Percentiles rank a stretch among this genome's conserved stretches.
phyloP scores from a whole-genome alignment of 2,329 filamentous ascomycete species.

The Fusarium caatingaense region DNA sequence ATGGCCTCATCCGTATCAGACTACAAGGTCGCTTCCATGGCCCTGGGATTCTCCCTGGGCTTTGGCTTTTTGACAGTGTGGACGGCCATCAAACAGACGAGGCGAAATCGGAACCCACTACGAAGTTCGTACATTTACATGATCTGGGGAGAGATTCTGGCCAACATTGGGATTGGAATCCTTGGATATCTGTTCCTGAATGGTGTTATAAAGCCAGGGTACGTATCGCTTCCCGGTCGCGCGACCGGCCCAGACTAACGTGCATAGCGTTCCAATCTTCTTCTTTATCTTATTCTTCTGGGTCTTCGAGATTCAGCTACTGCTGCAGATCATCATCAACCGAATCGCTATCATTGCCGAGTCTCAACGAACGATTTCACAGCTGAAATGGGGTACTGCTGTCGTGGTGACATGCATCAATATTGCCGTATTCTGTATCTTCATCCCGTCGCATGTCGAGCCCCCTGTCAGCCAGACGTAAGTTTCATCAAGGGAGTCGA shows the following conservation, averaged over 20 bases:
- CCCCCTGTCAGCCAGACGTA: slow-evolving; percentile 54
- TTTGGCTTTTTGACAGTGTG: slow-evolving; percentile 56
- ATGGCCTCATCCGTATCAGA: not conserved
- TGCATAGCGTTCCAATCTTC: slow-evolving; percentile 46
- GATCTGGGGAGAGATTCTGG: slow-evolving; percentile 59
- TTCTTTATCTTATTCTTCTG: slow-evolving; percentile 56
- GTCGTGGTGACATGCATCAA: slow-evolving; percentile 61
- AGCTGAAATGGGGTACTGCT: slow-evolving; percentile 61
- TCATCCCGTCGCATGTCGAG: slow-evolving; percentile 59
- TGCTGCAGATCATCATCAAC: slow-evolving; percentile 68
- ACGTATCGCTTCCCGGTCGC: not conserved
- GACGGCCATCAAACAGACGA: slow-evolving; percentile 57
- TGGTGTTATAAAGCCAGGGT: slow-evolving; percentile 50
- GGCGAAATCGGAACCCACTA: slow-evolving; percentile 50
- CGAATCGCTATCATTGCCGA: slow-evolving; percentile 62
- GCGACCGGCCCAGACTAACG: not conserved
- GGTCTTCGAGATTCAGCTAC: slow-evolving; percentile 60
- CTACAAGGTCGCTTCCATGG: slow-evolving; percentile 47
- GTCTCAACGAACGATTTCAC: slow-evolving; percentile 50
- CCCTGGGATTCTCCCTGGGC: slow-evolving; percentile 52
- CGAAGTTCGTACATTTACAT: slow-evolving; percentile 57
- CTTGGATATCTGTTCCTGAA: slow-evolving; percentile 56
- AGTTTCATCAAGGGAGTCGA: not conserved
- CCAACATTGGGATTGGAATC: slow-evolving; percentile 54
- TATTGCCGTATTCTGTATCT: slow-evolving; percentile 64